phyloP scores from a whole-genome alignment of 495 filamentous ascomycete genomes.

The Evansstolkia leycettana region DNA sequence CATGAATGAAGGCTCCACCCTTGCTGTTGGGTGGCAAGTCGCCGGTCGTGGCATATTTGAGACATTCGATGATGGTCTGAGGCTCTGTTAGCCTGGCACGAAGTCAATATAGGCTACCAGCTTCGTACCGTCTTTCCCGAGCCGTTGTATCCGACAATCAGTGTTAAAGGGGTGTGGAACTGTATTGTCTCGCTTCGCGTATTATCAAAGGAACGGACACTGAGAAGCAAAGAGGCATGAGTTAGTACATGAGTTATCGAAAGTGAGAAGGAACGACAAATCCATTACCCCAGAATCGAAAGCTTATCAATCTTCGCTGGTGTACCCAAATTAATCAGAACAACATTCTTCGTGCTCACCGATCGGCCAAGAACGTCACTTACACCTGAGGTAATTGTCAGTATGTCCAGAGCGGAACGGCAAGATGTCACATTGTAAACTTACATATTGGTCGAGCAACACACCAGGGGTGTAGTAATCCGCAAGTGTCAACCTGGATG shows the following conservation, averaged over 20 bases:
- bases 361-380: conserved; percentile 3
- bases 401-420: too few relatives aligned
- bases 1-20: conserved; percentile 91
- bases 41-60: conserved; percentile 95
- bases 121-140: conserved; percentile 73
- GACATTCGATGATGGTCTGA: conserved; percentile 93
- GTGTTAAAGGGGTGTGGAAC: conserved; percentile 79
- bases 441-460: too few relatives aligned
- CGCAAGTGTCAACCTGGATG: too few relatives aligned
- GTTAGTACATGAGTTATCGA: too few relatives aligned
- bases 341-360: not conserved
- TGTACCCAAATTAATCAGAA: conserved; percentile 5
- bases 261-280: not conserved
- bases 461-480: too few relatives aligned
- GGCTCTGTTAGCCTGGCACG: not conserved
- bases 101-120: not conserved
- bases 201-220: conserved; percentile 87
- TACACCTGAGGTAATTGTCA: conserved; percentile 8
- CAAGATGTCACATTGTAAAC: too few relatives aligned
- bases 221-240: conserved; percentile 11
- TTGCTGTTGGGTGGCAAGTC: conserved; percentile 88
- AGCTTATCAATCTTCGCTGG: conserved; percentile 76
- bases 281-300: conserved; percentile 57
- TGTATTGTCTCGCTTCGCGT: conserved; percentile 65
- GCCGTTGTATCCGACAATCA: conserved; percentile 95